These are phyloP conservation scores for Claviceps sp. DNA, from an alignment of 2,329 filamentous ascomycete genomes.

Conservation along the genomic window DNA sequence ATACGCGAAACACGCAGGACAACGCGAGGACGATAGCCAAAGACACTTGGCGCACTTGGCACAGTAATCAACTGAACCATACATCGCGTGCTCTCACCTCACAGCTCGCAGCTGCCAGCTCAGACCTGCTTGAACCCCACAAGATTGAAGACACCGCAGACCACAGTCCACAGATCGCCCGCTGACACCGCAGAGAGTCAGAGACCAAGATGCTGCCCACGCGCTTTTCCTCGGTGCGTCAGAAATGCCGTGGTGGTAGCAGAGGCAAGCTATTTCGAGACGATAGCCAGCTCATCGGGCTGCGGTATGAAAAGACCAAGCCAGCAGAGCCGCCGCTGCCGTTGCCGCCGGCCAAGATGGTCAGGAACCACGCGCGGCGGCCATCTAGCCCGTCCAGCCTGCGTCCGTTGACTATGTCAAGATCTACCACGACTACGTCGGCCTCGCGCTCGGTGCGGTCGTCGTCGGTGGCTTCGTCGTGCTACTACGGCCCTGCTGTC, in stretches of 20 bases:
- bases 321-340: constrained; percentile 45
- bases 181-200: not conserved
- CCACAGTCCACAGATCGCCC: too few relatives aligned
- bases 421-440: constrained; percentile 12
- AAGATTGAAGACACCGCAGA: too few relatives aligned
- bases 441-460: constrained; percentile 1
- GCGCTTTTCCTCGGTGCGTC: constrained; percentile 29
- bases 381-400: not conserved
- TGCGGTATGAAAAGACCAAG: constrained; percentile 49
- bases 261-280: constrained; percentile 25
- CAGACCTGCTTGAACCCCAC: too few relatives aligned
- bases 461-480: constrained; percentile 7
- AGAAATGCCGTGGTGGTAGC: constrained; percentile 22
- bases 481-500: constrained; percentile 14
- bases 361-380: constrained; percentile 9
- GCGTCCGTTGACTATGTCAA: constrained; percentile 6
- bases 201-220: constrained; percentile 21
- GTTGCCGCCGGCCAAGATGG: constrained; percentile 26
- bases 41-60: too few relatives aligned
- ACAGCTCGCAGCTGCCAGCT: too few relatives aligned
- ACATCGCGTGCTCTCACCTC: too few relatives aligned
- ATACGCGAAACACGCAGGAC: too few relatives aligned
- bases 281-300: constrained; percentile 36
- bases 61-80: too few relatives aligned
- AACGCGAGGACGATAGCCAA: too few relatives aligned